Percentiles rank a stretch among this genome's conserved stretches.
Evolutionary conservation across 1,284 basidiomycete genomes (phyloP).

Genomic region (Ganoderma resinaceum): DNA sequence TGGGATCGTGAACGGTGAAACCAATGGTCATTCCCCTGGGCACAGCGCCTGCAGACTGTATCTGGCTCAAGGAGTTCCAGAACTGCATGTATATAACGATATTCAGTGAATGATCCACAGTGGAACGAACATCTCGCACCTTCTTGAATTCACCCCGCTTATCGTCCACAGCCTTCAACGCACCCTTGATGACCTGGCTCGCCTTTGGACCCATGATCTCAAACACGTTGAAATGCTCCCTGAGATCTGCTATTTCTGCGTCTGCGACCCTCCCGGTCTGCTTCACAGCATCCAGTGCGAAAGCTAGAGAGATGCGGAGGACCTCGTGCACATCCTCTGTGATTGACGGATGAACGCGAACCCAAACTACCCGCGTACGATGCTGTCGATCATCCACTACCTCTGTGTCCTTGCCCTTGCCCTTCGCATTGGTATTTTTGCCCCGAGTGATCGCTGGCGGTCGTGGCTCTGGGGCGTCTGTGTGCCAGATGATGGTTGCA

Average conservation of each 20-base stretch:
- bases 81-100: conserved; percentile 52
- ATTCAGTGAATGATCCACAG: not conserved
- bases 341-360: conserved; percentile 80
- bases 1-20: conserved; percentile 81
- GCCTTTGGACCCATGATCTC: conserved; percentile 89
- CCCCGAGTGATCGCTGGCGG: conserved; percentile 19
- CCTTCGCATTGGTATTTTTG: conserved; percentile 31
- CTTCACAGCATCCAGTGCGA: conserved; percentile 52
- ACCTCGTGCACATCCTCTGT: conserved; percentile 62
- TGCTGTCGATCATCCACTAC: conserved; percentile 25
- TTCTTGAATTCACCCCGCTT: conserved; percentile 64
- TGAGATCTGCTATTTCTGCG: conserved; percentile 73
- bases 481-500: conserved; percentile 77
- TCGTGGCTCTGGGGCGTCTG: conserved; percentile 24
- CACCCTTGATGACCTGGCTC: conserved; percentile 79
- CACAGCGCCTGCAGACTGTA: conserved; percentile 71
- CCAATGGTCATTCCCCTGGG: conserved; percentile 81
- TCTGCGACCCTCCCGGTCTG: conserved; percentile 43
- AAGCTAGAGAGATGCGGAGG: conserved; percentile 58
- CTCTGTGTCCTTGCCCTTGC: conserved; percentile 23
- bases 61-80: conserved; percentile 65
- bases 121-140: conserved; percentile 45
- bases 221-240: conserved; percentile 77
- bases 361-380: conserved; percentile 63
- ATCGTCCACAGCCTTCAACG: conserved; percentile 65